phyloP scores from a whole-genome alignment of 306 rosid species.

The Cotoneaster glaucophyllus region DNA sequence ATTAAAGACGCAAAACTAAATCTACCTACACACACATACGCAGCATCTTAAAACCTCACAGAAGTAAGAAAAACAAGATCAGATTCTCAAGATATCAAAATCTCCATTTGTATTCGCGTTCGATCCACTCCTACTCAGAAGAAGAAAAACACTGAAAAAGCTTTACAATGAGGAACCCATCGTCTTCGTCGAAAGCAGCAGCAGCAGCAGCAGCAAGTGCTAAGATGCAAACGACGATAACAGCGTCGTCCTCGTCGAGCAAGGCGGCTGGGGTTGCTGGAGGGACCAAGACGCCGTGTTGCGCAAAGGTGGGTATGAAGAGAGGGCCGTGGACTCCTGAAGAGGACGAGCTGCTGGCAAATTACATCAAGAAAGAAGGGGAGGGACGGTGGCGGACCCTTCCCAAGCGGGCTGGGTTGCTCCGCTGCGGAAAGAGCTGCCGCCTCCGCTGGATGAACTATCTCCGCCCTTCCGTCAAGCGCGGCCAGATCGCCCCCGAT shows the following conservation, averaged over 20 bases:
- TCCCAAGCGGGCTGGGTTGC: slow-evolving; percentile 69
- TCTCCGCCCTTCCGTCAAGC: slow-evolving; percentile 82
- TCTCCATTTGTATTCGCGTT: not conserved
- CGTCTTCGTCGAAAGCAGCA: not conserved
- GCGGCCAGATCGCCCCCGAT: slow-evolving; percentile 85
- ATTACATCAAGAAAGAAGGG: slow-evolving; percentile 58
- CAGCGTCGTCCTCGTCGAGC: not conserved
- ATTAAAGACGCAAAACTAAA: not conserved
- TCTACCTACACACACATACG: not conserved
- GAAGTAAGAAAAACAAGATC: not conserved
- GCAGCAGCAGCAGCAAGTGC: not conserved
- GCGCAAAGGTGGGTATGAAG: slow-evolving; percentile 63
- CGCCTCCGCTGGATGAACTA: slow-evolving; percentile 97
- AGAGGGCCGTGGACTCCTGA: slow-evolving; percentile 87
- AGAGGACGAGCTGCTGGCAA: slow-evolving; percentile 52
- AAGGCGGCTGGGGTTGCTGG: not conserved
- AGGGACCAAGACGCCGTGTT: slow-evolving; percentile 35
- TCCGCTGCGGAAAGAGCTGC: slow-evolving; percentile 88
- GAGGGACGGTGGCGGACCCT: slow-evolving; percentile 87
- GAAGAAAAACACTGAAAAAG: not conserved
- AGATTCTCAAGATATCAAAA: not conserved
- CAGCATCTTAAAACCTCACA: too few species aligned
- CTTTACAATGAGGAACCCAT: slow-evolving; percentile 12
- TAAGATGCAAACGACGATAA: not conserved
- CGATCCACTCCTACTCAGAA: not conserved